Evolutionary conservation across 495 filamentous ascomycete species (phyloP).

Genomic region (Penicillium fimorum): DNA sequence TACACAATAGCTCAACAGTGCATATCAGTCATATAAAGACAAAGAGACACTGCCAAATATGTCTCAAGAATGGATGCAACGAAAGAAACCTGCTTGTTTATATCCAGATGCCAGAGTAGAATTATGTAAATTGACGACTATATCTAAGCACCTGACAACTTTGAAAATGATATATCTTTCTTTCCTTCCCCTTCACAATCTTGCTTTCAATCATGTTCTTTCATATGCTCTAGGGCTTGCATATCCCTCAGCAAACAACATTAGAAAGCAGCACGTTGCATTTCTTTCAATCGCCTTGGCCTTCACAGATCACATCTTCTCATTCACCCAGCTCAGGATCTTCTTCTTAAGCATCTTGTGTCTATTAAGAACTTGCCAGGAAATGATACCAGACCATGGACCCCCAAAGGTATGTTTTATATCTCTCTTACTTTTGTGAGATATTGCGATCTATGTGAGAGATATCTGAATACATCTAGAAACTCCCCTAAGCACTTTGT

Average conservation of each 20-base stretch:
- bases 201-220: not conserved
- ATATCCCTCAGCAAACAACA: not conserved
- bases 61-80: not conserved
- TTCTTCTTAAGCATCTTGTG: not conserved
- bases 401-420: not conserved
- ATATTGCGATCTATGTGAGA: not conserved
- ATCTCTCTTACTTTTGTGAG: not conserved
- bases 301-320: not conserved
- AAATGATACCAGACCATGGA: not conserved
- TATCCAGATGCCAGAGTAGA: not conserved
- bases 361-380: not conserved
- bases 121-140: not conserved
- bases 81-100: not conserved
- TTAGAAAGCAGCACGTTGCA: not conserved
- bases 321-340: not conserved
- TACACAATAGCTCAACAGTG: not conserved
- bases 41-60: not conserved
- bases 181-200: not conserved
- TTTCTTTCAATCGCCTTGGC: not conserved
- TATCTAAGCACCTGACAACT: not conserved
- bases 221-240: not conserved
- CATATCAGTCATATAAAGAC: not conserved
- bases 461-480: not conserved
- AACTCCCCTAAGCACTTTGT: not conserved
- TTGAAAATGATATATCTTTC: not conserved